Base-by-base conservation (phyloP, 1,139 yeast species). In the Sugiyamaella grinbergsii region DNA sequence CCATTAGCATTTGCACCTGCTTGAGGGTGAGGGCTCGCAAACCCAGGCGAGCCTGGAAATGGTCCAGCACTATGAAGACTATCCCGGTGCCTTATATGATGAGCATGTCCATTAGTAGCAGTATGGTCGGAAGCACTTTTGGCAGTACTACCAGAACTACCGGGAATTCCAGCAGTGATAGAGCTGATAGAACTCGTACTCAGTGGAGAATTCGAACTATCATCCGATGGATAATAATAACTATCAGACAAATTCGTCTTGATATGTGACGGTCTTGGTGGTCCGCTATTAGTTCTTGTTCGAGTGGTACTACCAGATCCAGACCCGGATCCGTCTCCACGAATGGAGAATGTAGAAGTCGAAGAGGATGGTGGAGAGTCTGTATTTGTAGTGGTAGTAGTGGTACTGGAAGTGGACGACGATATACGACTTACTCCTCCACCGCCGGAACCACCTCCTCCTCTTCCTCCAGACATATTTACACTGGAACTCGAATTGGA, bases 251-350 rank as follows among this genome's bases (percentile, higher is more conserved):
- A 16, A 19, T 26, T 40, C 5, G 45, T 41, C 28, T 41, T 41
- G 36, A 41, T 41, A 19, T 31, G 20, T 8, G 38, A 32, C 13
- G 45, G 45, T 16, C 45, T 32, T 8, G 45, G 37, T 2, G 45
- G 38, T 11, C 45, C 45, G 15, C 45, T 41, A 19, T 41, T 41
- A 11, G 45, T 41, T 13, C 45, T 19, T 18, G 45, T 31, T 31
- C 45, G 20, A 19, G 45, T 41, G 13, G 22, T 15, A 31, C 23
- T 31, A n/a, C n/a, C 16, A 6, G 43, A 18, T 40, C 42, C 41
- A 3, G 41, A 31, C 6, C 4, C 19, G n/a, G n/a, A n/a, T 23
- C 15, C 18, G 7, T 20, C 43, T 11, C 43, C 43, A 7, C 43
- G 43, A 19, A 40, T 19, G 5, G 43, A 40, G 19, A 31, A 41